phyloP scores from a whole-genome alignment of 2,329 filamentous ascomycete genomes.

The Botryotinia convoluta region DNA sequence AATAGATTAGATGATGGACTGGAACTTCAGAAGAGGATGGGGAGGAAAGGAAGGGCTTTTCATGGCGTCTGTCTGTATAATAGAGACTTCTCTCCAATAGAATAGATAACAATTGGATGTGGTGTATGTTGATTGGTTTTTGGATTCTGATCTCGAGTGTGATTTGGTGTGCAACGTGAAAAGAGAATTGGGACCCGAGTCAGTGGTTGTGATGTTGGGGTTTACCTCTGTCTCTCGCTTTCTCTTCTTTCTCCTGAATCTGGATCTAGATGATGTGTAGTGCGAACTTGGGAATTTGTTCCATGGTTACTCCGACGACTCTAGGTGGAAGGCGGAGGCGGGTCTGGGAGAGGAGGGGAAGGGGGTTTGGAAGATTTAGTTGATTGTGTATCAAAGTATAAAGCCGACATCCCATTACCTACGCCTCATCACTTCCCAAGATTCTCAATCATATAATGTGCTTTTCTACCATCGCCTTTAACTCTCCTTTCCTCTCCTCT shows the following conservation, averaged over 20 bases:
- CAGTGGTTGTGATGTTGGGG: background rate
- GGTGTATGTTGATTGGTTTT: background rate
- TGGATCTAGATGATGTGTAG: background rate
- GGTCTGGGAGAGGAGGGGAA: background rate
- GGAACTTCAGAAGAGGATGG: background rate
- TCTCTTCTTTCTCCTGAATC: background rate
- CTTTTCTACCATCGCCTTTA: too few relatives aligned
- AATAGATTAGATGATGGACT: slow-evolving; percentile 14
- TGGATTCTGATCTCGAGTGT: background rate
- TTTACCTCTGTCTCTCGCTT: background rate
- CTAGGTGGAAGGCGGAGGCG: background rate
- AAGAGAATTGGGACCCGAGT: background rate
- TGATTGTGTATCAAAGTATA: too few relatives aligned
- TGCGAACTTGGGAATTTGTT: background rate
- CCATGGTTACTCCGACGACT: background rate
- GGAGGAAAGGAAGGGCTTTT: background rate
- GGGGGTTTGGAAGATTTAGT: background rate
- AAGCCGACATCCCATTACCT: too few relatives aligned
- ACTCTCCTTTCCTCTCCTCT: too few relatives aligned
- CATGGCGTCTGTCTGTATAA: slow-evolving; percentile 15
- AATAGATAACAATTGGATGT: slow-evolving; percentile 18
- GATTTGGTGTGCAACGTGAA: background rate
- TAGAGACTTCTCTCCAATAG: slow-evolving; percentile 15
- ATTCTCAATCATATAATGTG: too few relatives aligned
- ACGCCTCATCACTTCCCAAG: too few relatives aligned